Percentiles rank a stretch among this genome's conserved stretches.
phyloP scores from a whole-genome alignment of 2,329 filamentous ascomycete species.

The Aureobasidium vineae region DNA sequence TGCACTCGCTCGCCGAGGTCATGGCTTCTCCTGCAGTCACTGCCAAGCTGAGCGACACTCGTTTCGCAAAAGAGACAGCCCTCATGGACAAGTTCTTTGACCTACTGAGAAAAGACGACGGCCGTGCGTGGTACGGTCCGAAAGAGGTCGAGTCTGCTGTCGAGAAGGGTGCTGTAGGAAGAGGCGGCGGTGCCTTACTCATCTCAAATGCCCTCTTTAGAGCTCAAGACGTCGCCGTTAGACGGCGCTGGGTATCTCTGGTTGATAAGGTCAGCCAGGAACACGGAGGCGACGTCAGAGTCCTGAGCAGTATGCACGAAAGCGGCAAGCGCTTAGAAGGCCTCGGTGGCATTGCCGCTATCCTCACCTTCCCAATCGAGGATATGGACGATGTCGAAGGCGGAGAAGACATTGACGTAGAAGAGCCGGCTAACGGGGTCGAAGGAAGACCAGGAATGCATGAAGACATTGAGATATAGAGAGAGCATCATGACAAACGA shows the following conservation, averaged over 20 bases:
- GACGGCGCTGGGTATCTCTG: constrained; percentile 77
- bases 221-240: constrained; percentile 70
- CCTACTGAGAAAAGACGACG: constrained; percentile 77
- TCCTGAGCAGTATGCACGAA: constrained; percentile 93
- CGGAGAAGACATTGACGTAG: constrained; percentile 31
- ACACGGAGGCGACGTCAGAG: constrained; percentile 79
- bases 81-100: constrained; percentile 82
- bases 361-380: constrained; percentile 82
- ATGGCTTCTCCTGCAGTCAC: constrained; percentile 77
- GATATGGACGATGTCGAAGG: constrained; percentile 53
- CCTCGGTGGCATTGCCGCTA: constrained; percentile 82
- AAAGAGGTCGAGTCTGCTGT: constrained; percentile 79
- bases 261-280: constrained; percentile 81
- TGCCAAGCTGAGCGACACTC: constrained; percentile 76
- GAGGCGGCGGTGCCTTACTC: constrained; percentile 78
- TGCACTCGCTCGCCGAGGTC: constrained; percentile 85
- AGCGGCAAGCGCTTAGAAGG: constrained; percentile 82
- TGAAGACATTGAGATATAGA: constrained; percentile 31
- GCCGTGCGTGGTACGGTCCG: constrained; percentile 85
- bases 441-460: constrained; percentile 30
- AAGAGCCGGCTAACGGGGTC: constrained; percentile 28
- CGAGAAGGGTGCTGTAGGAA: constrained; percentile 81
- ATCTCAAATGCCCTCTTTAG: constrained; percentile 88
- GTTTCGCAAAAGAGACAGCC: constrained; percentile 78
- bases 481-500: constrained; percentile 20